Evolutionary conservation across 2,329 filamentous ascomycete genomes (phyloP), one percentile per base, ranked within the genome.

Genomic region (Hypoxylon sp.): DNA sequence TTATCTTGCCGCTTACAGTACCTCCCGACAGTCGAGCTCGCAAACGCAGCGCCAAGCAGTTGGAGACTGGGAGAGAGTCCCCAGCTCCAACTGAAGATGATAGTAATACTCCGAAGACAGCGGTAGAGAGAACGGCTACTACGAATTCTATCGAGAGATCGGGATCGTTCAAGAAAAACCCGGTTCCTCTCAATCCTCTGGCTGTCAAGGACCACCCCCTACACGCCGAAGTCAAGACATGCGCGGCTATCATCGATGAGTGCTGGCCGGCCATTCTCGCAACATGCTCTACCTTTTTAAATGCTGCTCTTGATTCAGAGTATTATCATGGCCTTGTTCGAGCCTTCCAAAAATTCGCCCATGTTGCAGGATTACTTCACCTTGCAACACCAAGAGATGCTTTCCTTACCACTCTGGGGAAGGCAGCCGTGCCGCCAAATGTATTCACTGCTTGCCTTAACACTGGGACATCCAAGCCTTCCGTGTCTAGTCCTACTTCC

Each of bases 241-340:
- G 93, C 74, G 93, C 94, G 11, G 87, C 87, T 9, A 91, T 99
- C 60, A 92, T 99, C 24, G 93, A 97, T 3, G 88, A 93, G 72
- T 98, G 95, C 78, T 99, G 96, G 96, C 96, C 96, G 51, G 96
- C 96, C 11, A 91, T 98, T 42, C 87, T 99, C 53, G 95, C 96
- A 0, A 96, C 94, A 1, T 98, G 94, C 74, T 99, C 96, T 0
- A 98, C 95, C 0, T 99, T 98, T 77, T 83, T 99, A 17, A 97
- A 97, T 77, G 93, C 96, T 31, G 90, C 95, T 0, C 84, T 99
- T 3, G 96, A 99, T 77, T 92, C 93, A 0, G 94, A 98, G 59
- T 98, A 96, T 74, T 99, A 98, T 75, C 94, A 98, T 73, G 90
- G 91, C 9, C 84, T 99, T 1, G 95, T 99, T 24, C 89, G 96